A percentile compares a stretch with the other conserved stretches of the same genome.
phyloP scores from a whole-genome alignment of 352 stramenopile genomes.

The Globisporangium cylindrosporum region DNA sequence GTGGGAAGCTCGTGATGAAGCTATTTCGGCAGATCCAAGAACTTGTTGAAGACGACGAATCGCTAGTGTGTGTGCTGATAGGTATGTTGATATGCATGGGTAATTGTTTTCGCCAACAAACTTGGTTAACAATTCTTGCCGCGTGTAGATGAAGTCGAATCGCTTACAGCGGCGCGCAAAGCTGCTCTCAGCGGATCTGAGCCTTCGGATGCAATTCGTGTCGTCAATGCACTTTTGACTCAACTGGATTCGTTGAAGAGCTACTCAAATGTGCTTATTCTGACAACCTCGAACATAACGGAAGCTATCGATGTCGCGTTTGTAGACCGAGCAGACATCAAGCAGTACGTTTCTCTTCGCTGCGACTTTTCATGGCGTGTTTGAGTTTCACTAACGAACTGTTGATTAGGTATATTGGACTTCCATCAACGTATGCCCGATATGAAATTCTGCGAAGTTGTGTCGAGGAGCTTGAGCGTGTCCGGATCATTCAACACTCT shows the following conservation, averaged over 20 bases:
- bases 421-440: constrained; percentile 54
- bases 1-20: constrained; percentile 91
- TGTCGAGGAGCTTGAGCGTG: constrained; percentile 76
- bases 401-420: constrained; percentile 53
- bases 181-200: constrained; percentile 70
- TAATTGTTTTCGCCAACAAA: not conserved
- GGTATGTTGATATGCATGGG: constrained; percentile 27
- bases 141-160: constrained; percentile 89
- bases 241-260: constrained; percentile 84
- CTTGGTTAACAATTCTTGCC: not conserved
- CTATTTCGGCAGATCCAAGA: constrained; percentile 91
- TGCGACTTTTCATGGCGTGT: not conserved
- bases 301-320: constrained; percentile 91
- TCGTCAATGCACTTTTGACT: constrained; percentile 91
- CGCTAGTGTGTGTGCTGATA: constrained; percentile 91
- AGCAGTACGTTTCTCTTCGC: constrained; percentile 59
- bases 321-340: constrained; percentile 92
- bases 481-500: constrained; percentile 50
- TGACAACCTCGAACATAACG: constrained; percentile 94
- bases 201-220: constrained; percentile 89
- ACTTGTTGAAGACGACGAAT: constrained; percentile 84
- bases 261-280: constrained; percentile 87
- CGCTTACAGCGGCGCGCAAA: constrained; percentile 79
- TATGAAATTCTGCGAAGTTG: constrained; percentile 86
- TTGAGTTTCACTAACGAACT: not conserved